Evolutionary conservation across 1,284 basidiomycete species (phyloP), one percentile per base, ranked within the genome.

Genomic region (Vanrija pseudolonga): DNA sequence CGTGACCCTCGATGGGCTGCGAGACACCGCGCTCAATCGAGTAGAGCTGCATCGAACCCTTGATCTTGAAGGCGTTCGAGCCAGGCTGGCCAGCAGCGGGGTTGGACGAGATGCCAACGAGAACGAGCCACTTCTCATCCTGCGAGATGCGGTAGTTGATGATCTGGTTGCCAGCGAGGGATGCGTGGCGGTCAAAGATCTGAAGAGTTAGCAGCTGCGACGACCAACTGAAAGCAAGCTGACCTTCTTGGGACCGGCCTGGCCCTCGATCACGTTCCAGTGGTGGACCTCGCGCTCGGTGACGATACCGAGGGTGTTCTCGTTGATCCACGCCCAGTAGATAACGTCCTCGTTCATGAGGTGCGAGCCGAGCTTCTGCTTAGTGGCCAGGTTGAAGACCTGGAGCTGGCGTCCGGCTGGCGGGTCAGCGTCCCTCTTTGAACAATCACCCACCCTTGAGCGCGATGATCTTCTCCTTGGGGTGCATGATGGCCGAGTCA

Each of bases 401-500:
- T 99, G 96, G 38, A 99, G 83, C 68, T 95, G 97, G 50, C 91
- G 86, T 62, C 84, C 88, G 66, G 96, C 95, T 92, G 72, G 26
- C 50, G 20, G 61, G 32, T 48, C 22, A 55, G 57, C 32, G 22
- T 23, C 6, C 12, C 14, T 4, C 32, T 12, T 32, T 2, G 32
- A 4, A 11, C 12, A 0, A 50, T 73, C 61, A 46, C 84, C 64
- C 63, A 88, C 91, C 86, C 81, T 95, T 95, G 58, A 99, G 79
- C 11, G 96, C 96, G 57, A 99, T 85, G 77, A 98, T 93, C 84
- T 97, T 98, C 80, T 96, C 86, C 66, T 85, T 84, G 23, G 92
- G 92, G 76, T 98, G 94, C 95, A 99, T 98, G 71, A 99, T 97
- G 61, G 96, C 95, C 54, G 90, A 94, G 77, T 99, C 96, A 85